A percentile compares a stretch with the other conserved stretches of the same genome.
These are phyloP conservation scores for Beauveria australis DNA, from an alignment of 2,329 filamentous ascomycete species.

Conservation along the genomic window DNA sequence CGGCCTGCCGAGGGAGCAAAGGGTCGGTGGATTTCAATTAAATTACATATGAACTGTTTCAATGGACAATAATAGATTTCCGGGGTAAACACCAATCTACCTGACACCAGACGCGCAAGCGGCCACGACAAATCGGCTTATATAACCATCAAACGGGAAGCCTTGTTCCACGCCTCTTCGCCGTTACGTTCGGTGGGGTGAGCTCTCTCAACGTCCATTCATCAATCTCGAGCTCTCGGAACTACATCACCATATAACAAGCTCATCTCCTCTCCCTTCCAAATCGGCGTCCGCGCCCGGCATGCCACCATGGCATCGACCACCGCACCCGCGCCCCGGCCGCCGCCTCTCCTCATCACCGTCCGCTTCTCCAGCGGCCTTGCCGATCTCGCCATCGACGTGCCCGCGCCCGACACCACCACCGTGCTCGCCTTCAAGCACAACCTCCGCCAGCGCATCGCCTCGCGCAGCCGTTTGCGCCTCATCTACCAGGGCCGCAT, in stretches of 20 bases:
- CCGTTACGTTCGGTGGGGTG: neutral
- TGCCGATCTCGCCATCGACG: constrained; percentile 73
- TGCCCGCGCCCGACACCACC: constrained; percentile 58
- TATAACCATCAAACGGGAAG: neutral
- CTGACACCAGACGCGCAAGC: too few relatives aligned
- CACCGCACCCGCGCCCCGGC: constrained; percentile 11
- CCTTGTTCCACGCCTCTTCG: neutral
- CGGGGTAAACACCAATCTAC: neutral
- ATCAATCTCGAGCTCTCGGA: neutral
- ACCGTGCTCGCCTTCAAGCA: constrained; percentile 75
- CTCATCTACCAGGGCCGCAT: constrained; percentile 87
- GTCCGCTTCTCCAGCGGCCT: constrained; percentile 85
- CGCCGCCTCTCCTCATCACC: constrained; percentile 59
- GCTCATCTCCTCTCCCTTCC: neutral
- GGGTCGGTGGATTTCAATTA: neutral
- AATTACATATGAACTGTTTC: neutral
- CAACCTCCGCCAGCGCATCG: constrained; percentile 66
- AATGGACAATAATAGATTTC: neutral
- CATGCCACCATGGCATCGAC: constrained; percentile 22
- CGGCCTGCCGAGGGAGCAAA: too few relatives aligned
- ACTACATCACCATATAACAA: neutral
- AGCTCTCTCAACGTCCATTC: neutral
- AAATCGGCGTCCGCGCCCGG: neutral
- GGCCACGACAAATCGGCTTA: neutral
- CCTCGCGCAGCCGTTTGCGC: constrained; percentile 64